These are phyloP conservation scores for Kazachstania kunashirensis DNA, from an alignment of 805 yeast species.

Conservation along the genomic window DNA sequence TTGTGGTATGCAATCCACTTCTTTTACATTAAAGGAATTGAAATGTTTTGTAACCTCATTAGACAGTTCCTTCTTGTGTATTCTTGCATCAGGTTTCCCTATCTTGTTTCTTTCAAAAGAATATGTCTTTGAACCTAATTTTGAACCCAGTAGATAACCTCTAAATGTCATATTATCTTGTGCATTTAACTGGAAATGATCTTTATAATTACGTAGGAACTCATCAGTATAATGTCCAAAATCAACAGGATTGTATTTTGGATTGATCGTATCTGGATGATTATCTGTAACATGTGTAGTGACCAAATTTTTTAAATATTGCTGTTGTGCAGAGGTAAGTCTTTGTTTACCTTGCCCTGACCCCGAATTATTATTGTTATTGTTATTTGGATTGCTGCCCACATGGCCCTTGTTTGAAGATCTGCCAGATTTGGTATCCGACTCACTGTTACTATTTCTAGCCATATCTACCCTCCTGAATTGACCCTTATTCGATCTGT, in stretches of 20 bases:
- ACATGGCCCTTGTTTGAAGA: conserved; percentile 7
- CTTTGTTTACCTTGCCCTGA: conserved; percentile 23
- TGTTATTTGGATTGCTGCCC: conserved; percentile 1
- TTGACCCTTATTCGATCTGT: too few relatives aligned
- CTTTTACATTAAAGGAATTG: conserved; percentile 48
- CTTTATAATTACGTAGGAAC: conserved; percentile 61
- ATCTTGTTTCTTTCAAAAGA: conserved; percentile 20
- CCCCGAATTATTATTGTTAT: conserved; percentile 3
- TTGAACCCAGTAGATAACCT: conserved; percentile 62
- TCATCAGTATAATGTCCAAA: conserved; percentile 54
- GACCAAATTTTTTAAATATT: conserved; percentile 52
- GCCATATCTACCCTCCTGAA: conserved; percentile 19
- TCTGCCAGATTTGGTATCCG: conserved; percentile 16
- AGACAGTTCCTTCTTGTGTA: conserved; percentile 53
- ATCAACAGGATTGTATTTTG: conserved; percentile 39
- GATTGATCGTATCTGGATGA: conserved; percentile 50
- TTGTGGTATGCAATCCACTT: conserved; percentile 78
- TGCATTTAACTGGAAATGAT: conserved; percentile 43
- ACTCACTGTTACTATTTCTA: conserved; percentile 23
- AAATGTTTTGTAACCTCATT: conserved; percentile 61
- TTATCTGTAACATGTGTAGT: conserved; percentile 64
- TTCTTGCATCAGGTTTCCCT: conserved; percentile 30
- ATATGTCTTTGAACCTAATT: conserved; percentile 62
- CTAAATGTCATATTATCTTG: conserved; percentile 56
- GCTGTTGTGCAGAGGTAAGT: conserved; percentile 53